These are phyloP conservation scores for Phytophthora multivora DNA, from an alignment of 352 stramenopile species.

Conservation along the genomic window DNA sequence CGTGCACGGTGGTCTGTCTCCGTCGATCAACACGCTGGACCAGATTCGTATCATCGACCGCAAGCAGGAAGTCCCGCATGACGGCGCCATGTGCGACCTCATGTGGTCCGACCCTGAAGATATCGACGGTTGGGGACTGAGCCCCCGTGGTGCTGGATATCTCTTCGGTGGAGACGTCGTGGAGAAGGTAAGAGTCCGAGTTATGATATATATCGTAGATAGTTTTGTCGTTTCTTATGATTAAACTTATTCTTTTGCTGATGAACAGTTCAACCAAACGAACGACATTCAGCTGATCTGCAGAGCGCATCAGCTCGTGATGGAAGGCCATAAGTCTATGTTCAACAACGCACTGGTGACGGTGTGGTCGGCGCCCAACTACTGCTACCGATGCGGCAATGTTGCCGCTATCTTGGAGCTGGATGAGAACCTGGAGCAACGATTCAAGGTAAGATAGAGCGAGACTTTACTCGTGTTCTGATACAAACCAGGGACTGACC, in stretches of 20 bases:
- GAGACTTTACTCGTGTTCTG: background rate
- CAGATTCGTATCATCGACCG: conserved; percentile 94
- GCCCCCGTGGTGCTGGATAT: conserved; percentile 97
- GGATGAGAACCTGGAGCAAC: conserved; percentile 95
- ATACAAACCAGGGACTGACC: conserved; percentile 16
- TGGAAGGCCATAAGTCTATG: conserved; percentile 94
- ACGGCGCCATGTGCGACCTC: conserved; percentile 99
- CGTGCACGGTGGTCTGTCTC: conserved; percentile 98
- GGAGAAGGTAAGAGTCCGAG: conserved; percentile 72
- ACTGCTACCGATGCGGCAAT: conserved; percentile 99
- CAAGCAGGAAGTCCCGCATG: conserved; percentile 99
- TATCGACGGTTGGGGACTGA: conserved; percentile 98
- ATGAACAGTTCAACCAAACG: conserved; percentile 94
- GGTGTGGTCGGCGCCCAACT: conserved; percentile 99
- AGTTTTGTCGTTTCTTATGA: background rate
- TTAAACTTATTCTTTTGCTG: conserved; percentile 5
- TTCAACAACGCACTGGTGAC: conserved; percentile 98
- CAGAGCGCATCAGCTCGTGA: conserved; percentile 97
- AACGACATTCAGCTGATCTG: conserved; percentile 99
- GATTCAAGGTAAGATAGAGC: conserved; percentile 71
- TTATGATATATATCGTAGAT: too few relatives aligned
- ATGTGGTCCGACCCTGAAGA: conserved; percentile 96
- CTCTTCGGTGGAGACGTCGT: conserved; percentile 99
- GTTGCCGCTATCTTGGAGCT: conserved; percentile 98
- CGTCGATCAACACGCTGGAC: conserved; percentile 91